These are phyloP conservation scores for Cytospora piceicola DNA, from an alignment of 2,329 filamentous ascomycete genomes.

Conservation along the genomic window DNA sequence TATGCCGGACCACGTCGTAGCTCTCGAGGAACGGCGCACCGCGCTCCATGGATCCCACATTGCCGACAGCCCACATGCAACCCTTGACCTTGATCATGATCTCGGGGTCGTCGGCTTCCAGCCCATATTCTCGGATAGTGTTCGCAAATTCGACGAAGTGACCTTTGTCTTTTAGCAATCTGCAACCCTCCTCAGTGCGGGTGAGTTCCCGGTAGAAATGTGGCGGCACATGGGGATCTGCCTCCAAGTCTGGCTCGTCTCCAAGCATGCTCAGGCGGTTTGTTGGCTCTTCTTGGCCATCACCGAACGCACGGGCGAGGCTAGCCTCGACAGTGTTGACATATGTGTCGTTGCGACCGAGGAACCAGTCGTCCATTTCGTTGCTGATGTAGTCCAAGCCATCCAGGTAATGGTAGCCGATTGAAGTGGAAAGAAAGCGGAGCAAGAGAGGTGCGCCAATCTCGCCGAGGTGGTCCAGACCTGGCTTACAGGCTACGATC, in stretches of 20 bases:
- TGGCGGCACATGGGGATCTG: constrained; percentile 76
- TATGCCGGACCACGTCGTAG: constrained; percentile 82
- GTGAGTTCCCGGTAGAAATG: constrained; percentile 98
- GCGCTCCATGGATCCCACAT: constrained; percentile 97
- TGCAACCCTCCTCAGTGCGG: constrained; percentile 89
- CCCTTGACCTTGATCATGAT: constrained; percentile 92
- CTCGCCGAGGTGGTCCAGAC: constrained; percentile 92
- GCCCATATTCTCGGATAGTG: constrained; percentile 85
- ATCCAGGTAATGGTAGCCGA: constrained; percentile 96
- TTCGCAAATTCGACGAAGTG: constrained; percentile 93
- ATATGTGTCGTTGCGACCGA: constrained; percentile 95
- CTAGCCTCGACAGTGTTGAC: constrained; percentile 95
- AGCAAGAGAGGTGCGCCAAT: constrained; percentile 92
- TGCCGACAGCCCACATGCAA: constrained; percentile 95
- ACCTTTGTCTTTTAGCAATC: constrained; percentile 85
- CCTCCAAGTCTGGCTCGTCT: constrained; percentile 57
- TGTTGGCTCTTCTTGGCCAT: constrained; percentile 62
- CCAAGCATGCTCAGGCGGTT: constrained; percentile 63
- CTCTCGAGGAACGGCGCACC: constrained; percentile 93
- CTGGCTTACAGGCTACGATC: constrained; percentile 93
- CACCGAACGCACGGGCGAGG: constrained; percentile 80
- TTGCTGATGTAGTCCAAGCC: constrained; percentile 98
- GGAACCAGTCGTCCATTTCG: constrained; percentile 99
- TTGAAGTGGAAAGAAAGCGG: constrained; percentile 91
- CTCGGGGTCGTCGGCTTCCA: constrained; percentile 84